Percentiles rank a stretch among this genome's conserved stretches.
phyloP scores from a whole-genome alignment of 1,284 basidiomycete species.

The Peniophora sp. region DNA sequence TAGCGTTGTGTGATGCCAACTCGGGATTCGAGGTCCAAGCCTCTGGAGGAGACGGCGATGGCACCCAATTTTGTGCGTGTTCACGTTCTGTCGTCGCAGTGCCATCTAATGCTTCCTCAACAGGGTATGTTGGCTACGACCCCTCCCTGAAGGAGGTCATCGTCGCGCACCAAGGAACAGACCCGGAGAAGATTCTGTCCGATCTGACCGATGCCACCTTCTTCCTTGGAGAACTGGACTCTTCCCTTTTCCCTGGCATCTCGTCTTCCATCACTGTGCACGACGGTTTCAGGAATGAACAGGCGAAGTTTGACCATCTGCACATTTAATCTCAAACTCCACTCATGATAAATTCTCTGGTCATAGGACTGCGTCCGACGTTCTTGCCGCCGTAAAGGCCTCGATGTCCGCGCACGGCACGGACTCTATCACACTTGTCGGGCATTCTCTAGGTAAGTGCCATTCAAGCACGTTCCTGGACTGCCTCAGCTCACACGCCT shows the following conservation, averaged over 20 bases:
- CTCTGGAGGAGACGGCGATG: slow-evolving; percentile 48
- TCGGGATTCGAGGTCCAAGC: slow-evolving; percentile 44
- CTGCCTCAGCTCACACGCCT: neutral
- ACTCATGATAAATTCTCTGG: neutral
- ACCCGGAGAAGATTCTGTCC: slow-evolving; percentile 31
- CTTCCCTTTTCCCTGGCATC: slow-evolving; percentile 52
- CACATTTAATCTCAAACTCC: neutral
- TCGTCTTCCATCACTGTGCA: slow-evolving; percentile 42
- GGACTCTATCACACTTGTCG: slow-evolving; percentile 25
- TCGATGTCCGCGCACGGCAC: slow-evolving; percentile 20
- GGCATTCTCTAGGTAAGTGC: slow-evolving; percentile 30
- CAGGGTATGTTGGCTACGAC: slow-evolving; percentile 38
- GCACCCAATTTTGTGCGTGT: slow-evolving; percentile 32
- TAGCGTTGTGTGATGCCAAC: slow-evolving; percentile 46
- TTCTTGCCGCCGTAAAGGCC: slow-evolving; percentile 28
- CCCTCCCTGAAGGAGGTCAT: slow-evolving; percentile 33
- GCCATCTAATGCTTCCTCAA: too few species aligned
- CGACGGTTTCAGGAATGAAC: slow-evolving; percentile 45
- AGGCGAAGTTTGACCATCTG: slow-evolving; percentile 32
- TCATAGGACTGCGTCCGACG: slow-evolving; percentile 23
- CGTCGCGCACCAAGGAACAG: slow-evolving; percentile 47
- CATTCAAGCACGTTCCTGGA: neutral
- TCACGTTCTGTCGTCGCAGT: too few species aligned
- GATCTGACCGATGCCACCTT: slow-evolving; percentile 48
- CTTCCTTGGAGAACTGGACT: slow-evolving; percentile 27